Evolutionary conservation across 305 asterid species (phyloP).

Genomic region (Fraxinus sp.): DNA sequence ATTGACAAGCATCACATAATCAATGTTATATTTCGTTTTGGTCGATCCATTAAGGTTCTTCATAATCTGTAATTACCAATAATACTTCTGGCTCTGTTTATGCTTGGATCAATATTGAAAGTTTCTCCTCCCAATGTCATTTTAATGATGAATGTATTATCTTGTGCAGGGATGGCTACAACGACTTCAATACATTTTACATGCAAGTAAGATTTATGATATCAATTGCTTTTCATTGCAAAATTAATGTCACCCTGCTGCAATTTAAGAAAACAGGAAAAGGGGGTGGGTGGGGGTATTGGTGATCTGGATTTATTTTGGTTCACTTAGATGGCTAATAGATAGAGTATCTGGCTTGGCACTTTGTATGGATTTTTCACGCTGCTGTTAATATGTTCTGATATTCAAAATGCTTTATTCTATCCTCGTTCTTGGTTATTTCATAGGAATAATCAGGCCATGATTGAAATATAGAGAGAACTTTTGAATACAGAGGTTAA

Average conservation of each 20-base stretch:
- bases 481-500: slow-evolving; percentile 1
- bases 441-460: slow-evolving; percentile 3
- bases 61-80: slow-evolving; percentile 10
- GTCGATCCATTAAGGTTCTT: not conserved
- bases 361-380: not conserved
- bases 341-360: slow-evolving; percentile 10
- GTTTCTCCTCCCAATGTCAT: slow-evolving; percentile 12
- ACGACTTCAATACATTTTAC: slow-evolving; percentile 98
- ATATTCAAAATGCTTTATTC: slow-evolving; percentile 12
- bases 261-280: not conserved
- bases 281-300: not conserved
- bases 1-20: not conserved
- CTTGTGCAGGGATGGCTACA: slow-evolving; percentile 95
- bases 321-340: slow-evolving; percentile 20
- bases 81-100: slow-evolving; percentile 22
- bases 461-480: not conserved
- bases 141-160: slow-evolving; percentile 35
- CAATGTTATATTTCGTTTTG: not conserved
- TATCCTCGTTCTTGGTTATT: slow-evolving; percentile 1
- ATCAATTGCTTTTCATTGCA: slow-evolving; percentile 25
- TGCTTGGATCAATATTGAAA: slow-evolving; percentile 14
- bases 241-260: slow-evolving; percentile 16
- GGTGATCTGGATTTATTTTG: slow-evolving; percentile 16
- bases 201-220: slow-evolving; percentile 77
- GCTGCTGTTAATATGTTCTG: slow-evolving; percentile 8